Base-by-base conservation (phyloP, 2,329 filamentous ascomycete species). In the Fusarium marasasianum region DNA sequence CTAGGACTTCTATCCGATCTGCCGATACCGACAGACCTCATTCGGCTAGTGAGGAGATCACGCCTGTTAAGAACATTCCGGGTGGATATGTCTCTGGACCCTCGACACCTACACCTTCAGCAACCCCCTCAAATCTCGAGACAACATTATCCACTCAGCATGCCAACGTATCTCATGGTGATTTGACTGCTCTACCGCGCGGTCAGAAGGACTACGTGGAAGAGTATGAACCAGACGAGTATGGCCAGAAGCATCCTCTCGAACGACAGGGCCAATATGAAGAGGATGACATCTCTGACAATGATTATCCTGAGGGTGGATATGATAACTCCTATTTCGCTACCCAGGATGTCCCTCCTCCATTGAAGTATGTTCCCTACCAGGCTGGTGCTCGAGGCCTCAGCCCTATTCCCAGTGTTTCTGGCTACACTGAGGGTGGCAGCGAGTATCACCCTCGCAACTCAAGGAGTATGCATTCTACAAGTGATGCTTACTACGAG, bases 321-420 rank as follows among this genome's bases (percentile, higher is more conserved):
- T 85, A 83, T 58, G 78, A 81, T 79, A 81, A 85, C 73, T 83
- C 85, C 55, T 90, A 88, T 74, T 90, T 89, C 76, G 86, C 84
- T 74, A 87, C 86, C 7, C 90, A 92, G 75, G 89, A 92, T 69
- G 90, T 92, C 6, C 90, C 90, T 5, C 88, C 89, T 7, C 90
- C 89, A 22, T 82, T 91, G 35, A 89, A 89, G 73, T 93, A 92
- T 75, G 87, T 91, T n/a, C 89, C 92, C 3, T 92, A 93, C 72
- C 88, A 91, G 76, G 87, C 90, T 17, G 90, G 92, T 75, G 88
- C 90, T 59, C 92, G 93, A 47, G 92, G 91, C 17, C 84, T 97
- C 55, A 98, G 95, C 79, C 96, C 96, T 1, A 95, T 97, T 68
- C 95, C 96, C 76, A 98, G 95, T 77, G 94, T 98, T 22, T 96